Evolutionary conservation across 1,284 basidiomycete species (phyloP), one percentile per base, ranked within the genome.

Genomic region (Vanrija sp.): DNA sequence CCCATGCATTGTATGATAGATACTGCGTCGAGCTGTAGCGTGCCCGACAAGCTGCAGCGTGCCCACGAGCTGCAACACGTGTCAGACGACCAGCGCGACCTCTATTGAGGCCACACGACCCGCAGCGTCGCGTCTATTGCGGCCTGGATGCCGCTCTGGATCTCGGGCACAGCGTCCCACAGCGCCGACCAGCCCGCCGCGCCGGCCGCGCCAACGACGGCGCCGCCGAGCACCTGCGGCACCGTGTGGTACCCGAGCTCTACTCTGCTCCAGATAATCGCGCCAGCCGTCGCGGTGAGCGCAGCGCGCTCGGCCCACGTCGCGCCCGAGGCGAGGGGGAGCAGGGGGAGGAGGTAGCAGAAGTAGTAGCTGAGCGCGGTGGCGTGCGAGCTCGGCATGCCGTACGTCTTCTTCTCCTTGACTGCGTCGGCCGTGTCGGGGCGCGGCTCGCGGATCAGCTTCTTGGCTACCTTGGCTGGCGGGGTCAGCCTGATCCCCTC

Each of bases 351-450:
- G 38, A 87, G 80, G 67, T 86, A 92, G 6, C 81, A 77, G 16
- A 83, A 83, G 69, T 83, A 88, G 75, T 83, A 92, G 0, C 82
- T 79, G 59, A 89, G 86, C 1, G 81, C 79, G 3, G 88, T 86
- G 4, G 88, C 87, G 70, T 94, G 90, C 3, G 90, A 93, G 49
- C 86, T 89, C 4, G 90, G 90, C 89, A 93, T 92, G 3, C 88
- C 89, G 66, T 66, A 67, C 3, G 75, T 75, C 36, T 63, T 64
- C 54, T 76, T 72, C 5, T 59, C 53, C 10, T 56, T 53, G 39
- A 67, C 58, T 14, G 41, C 25, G 72, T 66, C 42, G 71, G 64
- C 31, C 77, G 65, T 0, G 75, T 68, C 3, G 89, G 89, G 31
- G n/a, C 89, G 82, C 16, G 85, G 83, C 65, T 91, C 87, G 41